A percentile compares a stretch with the other conserved stretches of the same genome.
phyloP scores from a whole-genome alignment of 345 rosid genomes.

The Xanthoceras sorbifolium region DNA sequence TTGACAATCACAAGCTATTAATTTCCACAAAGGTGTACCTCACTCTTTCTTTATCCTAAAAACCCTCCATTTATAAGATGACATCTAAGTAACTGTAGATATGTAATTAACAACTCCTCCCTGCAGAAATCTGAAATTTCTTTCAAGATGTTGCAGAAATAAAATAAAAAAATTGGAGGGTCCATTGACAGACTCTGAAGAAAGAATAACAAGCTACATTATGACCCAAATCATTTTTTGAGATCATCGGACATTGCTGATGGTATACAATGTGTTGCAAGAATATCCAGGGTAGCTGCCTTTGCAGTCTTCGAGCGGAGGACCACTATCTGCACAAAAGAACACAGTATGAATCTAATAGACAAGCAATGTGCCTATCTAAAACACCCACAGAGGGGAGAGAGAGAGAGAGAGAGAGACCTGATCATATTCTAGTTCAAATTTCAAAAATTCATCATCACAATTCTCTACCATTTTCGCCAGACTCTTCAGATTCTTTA shows the following conservation, averaged over 20 bases:
- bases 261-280: conserved; percentile 64
- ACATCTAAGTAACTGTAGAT: neutral
- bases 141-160: conserved; percentile 1
- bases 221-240: conserved; percentile 30
- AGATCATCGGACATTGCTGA: conserved; percentile 71
- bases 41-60: neutral
- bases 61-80: neutral
- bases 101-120: neutral
- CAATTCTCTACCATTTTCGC: conserved; percentile 66
- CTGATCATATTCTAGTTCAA: conserved; percentile 65
- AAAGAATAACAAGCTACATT: neutral
- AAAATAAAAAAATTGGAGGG: neutral
- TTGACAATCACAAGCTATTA: neutral
- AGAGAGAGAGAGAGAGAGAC: conserved; percentile 27
- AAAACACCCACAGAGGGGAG: neutral
- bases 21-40: neutral
- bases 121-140: conserved; percentile 2
- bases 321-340: conserved; percentile 53
- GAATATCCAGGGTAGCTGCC: conserved; percentile 64
- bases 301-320: conserved; percentile 49
- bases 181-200: neutral
- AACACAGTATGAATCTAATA: neutral
- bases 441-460: conserved; percentile 58
- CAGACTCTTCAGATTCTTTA: conserved; percentile 65
- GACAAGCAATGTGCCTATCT: neutral